Evolutionary conservation across 2,329 filamentous ascomycete species (phyloP).

Genomic region (Rhytidhysteron rufulum): DNA sequence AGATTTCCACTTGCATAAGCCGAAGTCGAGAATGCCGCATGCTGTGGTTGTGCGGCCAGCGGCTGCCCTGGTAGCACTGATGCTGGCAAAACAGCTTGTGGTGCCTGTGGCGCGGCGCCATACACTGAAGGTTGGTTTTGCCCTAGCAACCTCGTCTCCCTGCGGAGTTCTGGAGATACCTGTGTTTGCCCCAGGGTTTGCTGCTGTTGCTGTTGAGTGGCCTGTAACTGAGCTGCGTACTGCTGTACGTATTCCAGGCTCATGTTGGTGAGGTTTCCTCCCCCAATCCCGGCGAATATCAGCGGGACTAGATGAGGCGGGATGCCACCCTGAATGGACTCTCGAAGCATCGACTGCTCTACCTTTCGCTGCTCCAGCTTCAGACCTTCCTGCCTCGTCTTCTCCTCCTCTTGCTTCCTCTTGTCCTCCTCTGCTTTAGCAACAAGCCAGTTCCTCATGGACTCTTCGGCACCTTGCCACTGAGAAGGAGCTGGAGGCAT

Average conservation of each 20-base stretch:
- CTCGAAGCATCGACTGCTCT: slow-evolving; percentile 50
- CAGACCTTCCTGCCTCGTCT: slow-evolving; percentile 48
- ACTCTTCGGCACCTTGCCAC: slow-evolving; percentile 50
- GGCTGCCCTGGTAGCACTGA: slow-evolving; percentile 37
- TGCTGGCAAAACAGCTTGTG: slow-evolving; percentile 28
- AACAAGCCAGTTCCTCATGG: slow-evolving; percentile 49
- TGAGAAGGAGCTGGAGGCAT: slow-evolving; percentile 44
- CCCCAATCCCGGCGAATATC: slow-evolving; percentile 52
- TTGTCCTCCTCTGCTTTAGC: slow-evolving; percentile 53
- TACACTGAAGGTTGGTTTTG: slow-evolving; percentile 32
- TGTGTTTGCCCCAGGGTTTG: slow-evolving; percentile 11
- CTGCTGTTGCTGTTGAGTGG: slow-evolving; percentile 39
- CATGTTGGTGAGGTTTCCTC: slow-evolving; percentile 44
- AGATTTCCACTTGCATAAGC: slow-evolving; percentile 25
- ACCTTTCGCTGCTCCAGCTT: slow-evolving; percentile 50
- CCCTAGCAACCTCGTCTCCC: slow-evolving; percentile 42
- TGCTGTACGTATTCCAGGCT: slow-evolving; percentile 51
- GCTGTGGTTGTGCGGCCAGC: slow-evolving; percentile 32
- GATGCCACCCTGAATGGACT: slow-evolving; percentile 50
- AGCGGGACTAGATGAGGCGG: slow-evolving; percentile 51
- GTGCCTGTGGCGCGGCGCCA: slow-evolving; percentile 23
- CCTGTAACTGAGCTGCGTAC: slow-evolving; percentile 45
- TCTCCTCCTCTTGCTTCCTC: slow-evolving; percentile 52
- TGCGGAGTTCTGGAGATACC: slow-evolving; percentile 38
- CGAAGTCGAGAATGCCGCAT: slow-evolving; percentile 37